phyloP scores from a whole-genome alignment of 2,329 filamentous ascomycete genomes.

The Elsinoe arachidis region DNA sequence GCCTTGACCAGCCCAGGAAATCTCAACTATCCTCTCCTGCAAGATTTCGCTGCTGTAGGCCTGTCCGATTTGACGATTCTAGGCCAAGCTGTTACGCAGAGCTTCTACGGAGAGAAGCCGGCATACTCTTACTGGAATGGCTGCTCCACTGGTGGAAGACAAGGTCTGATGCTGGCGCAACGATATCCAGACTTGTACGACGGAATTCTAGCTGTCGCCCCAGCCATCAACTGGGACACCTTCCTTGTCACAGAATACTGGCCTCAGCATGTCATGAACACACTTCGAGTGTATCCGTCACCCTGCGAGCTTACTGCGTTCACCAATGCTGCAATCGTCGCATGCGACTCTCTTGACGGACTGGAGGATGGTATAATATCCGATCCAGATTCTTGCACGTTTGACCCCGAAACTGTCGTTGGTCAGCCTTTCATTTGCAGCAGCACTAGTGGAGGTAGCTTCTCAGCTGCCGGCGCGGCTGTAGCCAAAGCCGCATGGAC shows the following conservation, averaged over 20 bases:
- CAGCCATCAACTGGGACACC: constrained; percentile 20
- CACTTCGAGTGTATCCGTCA: constrained; percentile 15
- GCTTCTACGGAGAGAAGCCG: constrained; percentile 26
- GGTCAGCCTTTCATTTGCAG: constrained; percentile 14
- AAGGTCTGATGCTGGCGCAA: constrained; percentile 32
- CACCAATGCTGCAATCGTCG: constrained; percentile 26
- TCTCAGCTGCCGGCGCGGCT: neutral
- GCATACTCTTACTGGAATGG: constrained; percentile 31
- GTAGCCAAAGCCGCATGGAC: neutral
- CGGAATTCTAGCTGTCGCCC: constrained; percentile 31
- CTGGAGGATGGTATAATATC: constrained; percentile 30
- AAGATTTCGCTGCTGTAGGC: constrained; percentile 28
- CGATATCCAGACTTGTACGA: constrained; percentile 31
- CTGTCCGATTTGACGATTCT: constrained; percentile 30
- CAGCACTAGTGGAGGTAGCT: neutral
- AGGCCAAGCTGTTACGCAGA: constrained; percentile 23
- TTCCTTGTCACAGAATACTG: constrained; percentile 23
- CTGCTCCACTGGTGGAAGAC: constrained; percentile 32
- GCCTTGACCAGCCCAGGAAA: constrained; percentile 24
- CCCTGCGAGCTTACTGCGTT: constrained; percentile 32
- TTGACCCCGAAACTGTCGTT: constrained; percentile 25
- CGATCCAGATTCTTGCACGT: constrained; percentile 23
- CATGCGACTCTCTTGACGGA: constrained; percentile 32
- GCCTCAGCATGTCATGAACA: constrained; percentile 20
- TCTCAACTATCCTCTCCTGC: constrained; percentile 26